These are phyloP conservation scores for Venturia aucupariae DNA, from an alignment of 2,329 filamentous ascomycete species.

Conservation along the genomic window DNA sequence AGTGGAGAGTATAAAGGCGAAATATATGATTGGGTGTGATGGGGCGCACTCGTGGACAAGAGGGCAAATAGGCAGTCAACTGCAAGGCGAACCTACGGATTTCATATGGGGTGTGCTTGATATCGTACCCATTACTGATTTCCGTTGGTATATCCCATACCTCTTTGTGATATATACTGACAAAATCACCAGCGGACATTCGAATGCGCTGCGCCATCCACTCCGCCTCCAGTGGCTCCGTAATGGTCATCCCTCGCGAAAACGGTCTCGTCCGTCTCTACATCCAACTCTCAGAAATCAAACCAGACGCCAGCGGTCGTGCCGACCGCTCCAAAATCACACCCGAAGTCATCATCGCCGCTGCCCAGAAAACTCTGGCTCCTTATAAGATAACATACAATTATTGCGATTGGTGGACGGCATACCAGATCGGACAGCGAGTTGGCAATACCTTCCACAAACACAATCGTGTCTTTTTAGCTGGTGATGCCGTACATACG, in stretches of 20 bases:
- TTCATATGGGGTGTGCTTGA: conserved; percentile 40
- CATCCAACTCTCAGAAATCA: conserved; percentile 50
- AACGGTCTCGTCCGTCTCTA: conserved; percentile 55
- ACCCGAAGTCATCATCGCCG: conserved; percentile 51
- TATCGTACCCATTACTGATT: conserved; percentile 48
- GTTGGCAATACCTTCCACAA: conserved; percentile 49
- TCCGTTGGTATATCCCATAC: conserved; percentile 30
- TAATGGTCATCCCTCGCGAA: conserved; percentile 59
- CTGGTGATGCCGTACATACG: conserved; percentile 56
- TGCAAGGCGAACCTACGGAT: conserved; percentile 48
- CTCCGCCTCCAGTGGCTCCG: conserved; percentile 44
- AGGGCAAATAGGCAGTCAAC: conserved; percentile 45
- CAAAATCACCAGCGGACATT: conserved; percentile 37
- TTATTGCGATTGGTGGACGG: conserved; percentile 59
- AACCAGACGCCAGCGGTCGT: conserved; percentile 35
- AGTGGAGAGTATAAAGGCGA: conserved; percentile 41
- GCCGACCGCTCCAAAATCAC: conserved; percentile 55
- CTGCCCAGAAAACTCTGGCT: conserved; percentile 54
- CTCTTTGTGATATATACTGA: conserved; percentile 10
- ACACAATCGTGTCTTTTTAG: conserved; percentile 55
- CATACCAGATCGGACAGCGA: conserved; percentile 55
- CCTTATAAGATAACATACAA: conserved; percentile 59
- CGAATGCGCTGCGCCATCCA: conserved; percentile 51
- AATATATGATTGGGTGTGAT: conserved; percentile 60
- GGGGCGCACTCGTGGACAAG: conserved; percentile 60